Base-by-base conservation (phyloP, 2,329 filamentous ascomycete species). In the Talaromyces piceae region DNA sequence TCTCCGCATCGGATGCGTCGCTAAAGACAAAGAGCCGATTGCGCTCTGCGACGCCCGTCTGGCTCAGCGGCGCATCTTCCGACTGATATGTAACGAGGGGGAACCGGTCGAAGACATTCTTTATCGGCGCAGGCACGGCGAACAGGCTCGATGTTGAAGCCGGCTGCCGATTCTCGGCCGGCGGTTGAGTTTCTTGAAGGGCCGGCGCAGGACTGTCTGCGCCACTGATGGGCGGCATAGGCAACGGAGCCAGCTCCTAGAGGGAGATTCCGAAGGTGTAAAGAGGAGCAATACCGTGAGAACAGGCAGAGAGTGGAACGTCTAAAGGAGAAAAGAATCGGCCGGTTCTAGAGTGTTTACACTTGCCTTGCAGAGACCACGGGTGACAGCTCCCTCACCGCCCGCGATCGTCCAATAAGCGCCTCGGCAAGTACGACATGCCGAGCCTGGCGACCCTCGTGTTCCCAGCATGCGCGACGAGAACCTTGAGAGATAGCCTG, bases 31-130 rank as follows among this genome's bases (percentile, higher is more conserved):
- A 90, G 7, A 98, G 75, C 8, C 81, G 77, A 55, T 81, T 78
- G 61, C 84, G 77, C 49, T 77, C 73, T 28, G 91, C 91, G 6
- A 94, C 80, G 46, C 52, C 49, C 13, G 44, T 50, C 11, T 33
- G 28, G 45, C 45, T 50, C 20, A 44, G 23, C 13, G 52, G 52
- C 16, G 49, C n/a, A 7, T 82, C 77, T 66, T 95, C 91, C 50
- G 84, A 71, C 25, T 82, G 77, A 68, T 94, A 90, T 31, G 83
- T 86, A 53, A 78, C 67, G 47, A 97, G 78, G 23, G 93, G 93
- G 61, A 95, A 93, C 54, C 70, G 75, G 68, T 91, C 85, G 74
- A 97, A 98, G 53, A 97, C 77, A 47, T 78, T 79, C 68, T 88
- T 90, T 59, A 97, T 77, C 16, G 88, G 86, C 9, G 78, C 71